A percentile compares a stretch with the other conserved stretches of the same genome.
Evolutionary conservation across 495 filamentous ascomycete genomes (phyloP).

Genomic region (Aspergillus kassunensis): DNA sequence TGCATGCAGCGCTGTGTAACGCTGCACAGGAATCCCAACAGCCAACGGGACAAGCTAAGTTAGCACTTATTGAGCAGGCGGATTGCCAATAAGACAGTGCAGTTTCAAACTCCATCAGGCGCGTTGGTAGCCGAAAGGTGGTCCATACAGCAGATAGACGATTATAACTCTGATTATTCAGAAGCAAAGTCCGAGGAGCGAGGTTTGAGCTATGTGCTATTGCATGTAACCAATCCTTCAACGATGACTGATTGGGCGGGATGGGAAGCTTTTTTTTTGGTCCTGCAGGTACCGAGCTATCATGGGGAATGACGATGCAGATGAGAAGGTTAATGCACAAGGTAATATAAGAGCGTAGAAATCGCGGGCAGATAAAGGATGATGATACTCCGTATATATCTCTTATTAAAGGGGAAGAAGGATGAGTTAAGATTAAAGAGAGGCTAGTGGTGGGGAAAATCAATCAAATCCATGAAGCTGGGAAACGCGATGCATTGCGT

Average conservation of each 20-base stretch:
- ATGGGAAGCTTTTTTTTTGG: too few species aligned
- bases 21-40: not conserved
- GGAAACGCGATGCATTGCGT: not conserved
- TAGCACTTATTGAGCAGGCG: not conserved
- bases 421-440: not conserved
- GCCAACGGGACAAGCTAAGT: not conserved
- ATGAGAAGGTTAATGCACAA: too few species aligned
- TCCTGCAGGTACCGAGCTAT: too few species aligned
- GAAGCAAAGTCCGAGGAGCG: too few species aligned
- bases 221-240: too few species aligned
- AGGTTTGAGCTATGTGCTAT: too few species aligned
- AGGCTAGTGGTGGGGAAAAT: slow-evolving; percentile 1
- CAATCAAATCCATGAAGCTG: not conserved
- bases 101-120: slow-evolving; percentile 13
- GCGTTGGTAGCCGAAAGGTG: too few species aligned
- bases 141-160: not conserved
- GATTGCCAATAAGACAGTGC: slow-evolving; percentile 6
- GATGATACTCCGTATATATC: not conserved
- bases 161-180: too few species aligned
- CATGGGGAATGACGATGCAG: too few species aligned
- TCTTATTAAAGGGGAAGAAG: not conserved
- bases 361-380: too few species aligned
- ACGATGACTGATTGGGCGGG: too few species aligned
- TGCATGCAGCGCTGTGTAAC: not conserved
- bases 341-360: too few species aligned